A percentile compares a stretch with the other conserved stretches of the same genome.
Conservation (phyloP, 78 protist genomes). For the Monocercomonoides exilis region DNA sequence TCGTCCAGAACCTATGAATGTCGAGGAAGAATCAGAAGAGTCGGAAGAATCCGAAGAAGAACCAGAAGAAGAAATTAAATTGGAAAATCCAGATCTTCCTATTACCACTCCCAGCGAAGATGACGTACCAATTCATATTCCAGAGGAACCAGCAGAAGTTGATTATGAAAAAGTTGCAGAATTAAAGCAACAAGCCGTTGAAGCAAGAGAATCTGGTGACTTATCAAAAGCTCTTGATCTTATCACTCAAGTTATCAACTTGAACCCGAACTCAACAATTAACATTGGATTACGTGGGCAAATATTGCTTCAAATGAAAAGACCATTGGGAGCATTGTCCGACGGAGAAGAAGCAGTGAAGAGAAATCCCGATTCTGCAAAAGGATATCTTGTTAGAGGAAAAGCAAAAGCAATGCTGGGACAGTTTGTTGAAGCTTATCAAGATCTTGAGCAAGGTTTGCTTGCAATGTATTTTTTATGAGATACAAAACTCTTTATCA, state of each 20-base stretch:
- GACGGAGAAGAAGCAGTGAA: neutral
- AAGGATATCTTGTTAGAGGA: neutral
- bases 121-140: neutral
- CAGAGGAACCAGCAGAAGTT: neutral
- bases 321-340: neutral
- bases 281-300: neutral
- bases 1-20: neutral
- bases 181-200: neutral
- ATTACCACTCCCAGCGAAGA: neutral
- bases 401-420: neutral
- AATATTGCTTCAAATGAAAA: neutral
- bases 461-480: neutral
- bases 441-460: neutral
- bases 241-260: neutral
- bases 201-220: neutral
- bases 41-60: neutral
- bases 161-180: neutral
- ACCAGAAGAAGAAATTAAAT: neutral
- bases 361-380: constrained; percentile 7
- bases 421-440: neutral
- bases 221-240: neutral
- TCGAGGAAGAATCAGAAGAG: neutral
- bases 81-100: constrained; percentile 1
- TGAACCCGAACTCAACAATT: neutral
- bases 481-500: neutral